A percentile compares a stretch with the other conserved stretches of the same genome.
These are phyloP conservation scores for Boletus sp. DNA, from an alignment of 768 basidiomycete species.

Conservation along the genomic window DNA sequence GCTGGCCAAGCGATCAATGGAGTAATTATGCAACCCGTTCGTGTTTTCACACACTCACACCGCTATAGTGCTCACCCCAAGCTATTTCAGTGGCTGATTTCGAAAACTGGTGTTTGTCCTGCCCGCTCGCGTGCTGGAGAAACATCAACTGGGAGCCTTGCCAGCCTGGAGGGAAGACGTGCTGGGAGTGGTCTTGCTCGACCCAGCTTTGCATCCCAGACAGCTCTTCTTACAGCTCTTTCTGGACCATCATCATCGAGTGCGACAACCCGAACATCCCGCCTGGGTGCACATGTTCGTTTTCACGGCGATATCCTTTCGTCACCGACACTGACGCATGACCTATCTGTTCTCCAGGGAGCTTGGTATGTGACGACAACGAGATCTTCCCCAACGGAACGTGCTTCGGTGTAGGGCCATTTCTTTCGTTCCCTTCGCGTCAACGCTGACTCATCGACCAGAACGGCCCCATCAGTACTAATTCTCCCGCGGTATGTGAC, in stretches of 20 bases:
- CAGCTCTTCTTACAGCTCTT: background rate
- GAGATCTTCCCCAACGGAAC: background rate
- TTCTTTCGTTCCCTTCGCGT: background rate
- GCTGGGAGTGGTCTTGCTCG: background rate
- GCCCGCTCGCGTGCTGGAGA: background rate
- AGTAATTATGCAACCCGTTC: background rate
- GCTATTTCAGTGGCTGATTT: background rate
- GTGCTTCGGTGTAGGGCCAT: conserved; percentile 2
- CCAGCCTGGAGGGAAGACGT: background rate
- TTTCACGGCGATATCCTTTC: background rate
- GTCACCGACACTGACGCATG: background rate
- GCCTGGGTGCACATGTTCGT: conserved; percentile 3
- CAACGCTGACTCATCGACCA: background rate
- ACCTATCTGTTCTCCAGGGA: background rate
- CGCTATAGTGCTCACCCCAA: background rate
- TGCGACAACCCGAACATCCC: conserved; percentile 5
- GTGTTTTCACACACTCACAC: background rate
- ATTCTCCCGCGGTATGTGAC: background rate
- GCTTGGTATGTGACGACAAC: conserved; percentile 2
- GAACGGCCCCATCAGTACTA: background rate
- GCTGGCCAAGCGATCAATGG: conserved; percentile 3
- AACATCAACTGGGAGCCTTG: background rate
- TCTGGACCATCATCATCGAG: conserved; percentile 13
- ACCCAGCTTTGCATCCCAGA: background rate
- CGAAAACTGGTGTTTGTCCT: background rate